These are phyloP conservation scores for Dendrobium officinale DNA, from an alignment of 106 monocot species.

Conservation along the genomic window DNA sequence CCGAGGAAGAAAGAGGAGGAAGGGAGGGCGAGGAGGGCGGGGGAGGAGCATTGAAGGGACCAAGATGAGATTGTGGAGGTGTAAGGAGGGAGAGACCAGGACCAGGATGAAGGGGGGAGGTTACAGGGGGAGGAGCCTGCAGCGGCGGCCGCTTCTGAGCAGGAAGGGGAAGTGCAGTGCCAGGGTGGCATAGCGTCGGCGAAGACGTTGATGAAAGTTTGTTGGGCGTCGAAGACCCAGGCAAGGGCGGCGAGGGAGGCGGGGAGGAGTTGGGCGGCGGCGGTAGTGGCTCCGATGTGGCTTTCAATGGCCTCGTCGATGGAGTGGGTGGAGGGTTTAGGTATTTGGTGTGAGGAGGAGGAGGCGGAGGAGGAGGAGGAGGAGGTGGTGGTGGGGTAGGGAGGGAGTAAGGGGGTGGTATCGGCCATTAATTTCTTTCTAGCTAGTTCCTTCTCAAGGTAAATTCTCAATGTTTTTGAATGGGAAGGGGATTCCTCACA, in stretches of 20 bases:
- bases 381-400: no score
- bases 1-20: conserved; percentile 29
- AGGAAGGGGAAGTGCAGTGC: conserved; percentile 31
- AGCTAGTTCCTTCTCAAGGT: no score
- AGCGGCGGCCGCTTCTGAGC: conserved; percentile 6
- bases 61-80: conserved; percentile 18
- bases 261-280: conserved; percentile 7
- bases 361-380: neutral
- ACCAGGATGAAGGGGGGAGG: conserved; percentile 34
- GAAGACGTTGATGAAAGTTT: conserved; percentile 55
- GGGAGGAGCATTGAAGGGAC: conserved; percentile 13
- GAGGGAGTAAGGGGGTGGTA: neutral
- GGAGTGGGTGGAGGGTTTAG: neutral
- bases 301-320: neutral
- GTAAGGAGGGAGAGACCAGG: conserved; percentile 20
- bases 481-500: no score
- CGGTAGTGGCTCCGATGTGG: neutral
- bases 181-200: conserved; percentile 44
- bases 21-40: conserved; percentile 15
- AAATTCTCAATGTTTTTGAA: no score
- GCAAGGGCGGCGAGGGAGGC: conserved; percentile 11
- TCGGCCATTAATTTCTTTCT: no score
- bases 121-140: conserved; percentile 19
- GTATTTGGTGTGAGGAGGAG: neutral
- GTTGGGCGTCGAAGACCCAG: conserved; percentile 25